Evolutionary conservation across 2,329 filamentous ascomycete species (phyloP).

Genomic region (Penicillium psychrosexuale): DNA sequence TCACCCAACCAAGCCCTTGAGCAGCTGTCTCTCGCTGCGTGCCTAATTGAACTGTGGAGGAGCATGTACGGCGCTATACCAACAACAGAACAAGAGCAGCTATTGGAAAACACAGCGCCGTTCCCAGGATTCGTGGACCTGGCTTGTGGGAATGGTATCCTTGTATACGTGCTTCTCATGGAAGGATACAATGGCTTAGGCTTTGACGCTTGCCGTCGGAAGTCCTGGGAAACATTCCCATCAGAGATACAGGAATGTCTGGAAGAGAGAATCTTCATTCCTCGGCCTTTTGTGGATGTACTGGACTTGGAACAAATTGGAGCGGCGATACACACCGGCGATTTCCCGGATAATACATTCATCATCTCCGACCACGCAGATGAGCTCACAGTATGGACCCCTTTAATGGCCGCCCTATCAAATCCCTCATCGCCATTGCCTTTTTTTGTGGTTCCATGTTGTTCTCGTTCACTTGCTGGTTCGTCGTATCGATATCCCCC

Average conservation of each 20-base stretch:
- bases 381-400: constrained; percentile 94
- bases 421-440: constrained; percentile 60
- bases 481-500: constrained; percentile 60
- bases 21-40: constrained; percentile 85
- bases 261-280: constrained; percentile 60
- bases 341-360: constrained; percentile 73
- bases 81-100: constrained; percentile 13
- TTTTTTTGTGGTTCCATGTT: constrained; percentile 93
- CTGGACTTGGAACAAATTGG: constrained; percentile 15
- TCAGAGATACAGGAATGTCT: constrained; percentile 48
- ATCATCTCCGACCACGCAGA: constrained; percentile 97
- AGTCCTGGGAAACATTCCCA: constrained; percentile 77
- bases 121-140: constrained; percentile 96
- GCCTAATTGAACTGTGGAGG: constrained; percentile 85
- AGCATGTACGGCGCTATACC: constrained; percentile 65
- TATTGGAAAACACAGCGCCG: constrained; percentile 10
- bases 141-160: constrained; percentile 88
- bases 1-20: constrained; percentile 93
- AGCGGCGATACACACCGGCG: constrained; percentile 49
- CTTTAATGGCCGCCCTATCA: constrained; percentile 69
- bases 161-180: constrained; percentile 74
- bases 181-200: constrained; percentile 87
- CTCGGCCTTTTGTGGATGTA: constrained; percentile 46
- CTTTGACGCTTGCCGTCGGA: constrained; percentile 82
- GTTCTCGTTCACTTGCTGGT: constrained; percentile 81